Evolutionary conservation across 140 eudicot species (phyloP).

Genomic region (Oenanthe javanica): DNA sequence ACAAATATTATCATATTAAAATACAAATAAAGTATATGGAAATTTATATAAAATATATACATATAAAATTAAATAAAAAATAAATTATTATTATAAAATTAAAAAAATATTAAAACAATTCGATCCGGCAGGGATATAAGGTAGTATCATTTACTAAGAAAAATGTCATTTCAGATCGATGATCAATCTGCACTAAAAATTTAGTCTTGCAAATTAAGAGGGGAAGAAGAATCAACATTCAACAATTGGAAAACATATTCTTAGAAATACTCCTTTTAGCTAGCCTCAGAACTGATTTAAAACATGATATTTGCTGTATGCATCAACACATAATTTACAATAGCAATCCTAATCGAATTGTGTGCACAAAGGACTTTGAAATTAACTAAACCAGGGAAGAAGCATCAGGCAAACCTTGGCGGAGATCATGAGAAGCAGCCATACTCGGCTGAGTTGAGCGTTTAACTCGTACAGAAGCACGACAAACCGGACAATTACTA

Average conservation of each 20-base stretch:
- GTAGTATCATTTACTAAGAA: neutral
- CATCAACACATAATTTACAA: no score
- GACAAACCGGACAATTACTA: constrained; percentile 40
- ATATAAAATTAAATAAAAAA: no score
- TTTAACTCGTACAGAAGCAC: constrained; percentile 19
- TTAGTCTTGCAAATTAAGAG: neutral
- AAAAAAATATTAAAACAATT: no score
- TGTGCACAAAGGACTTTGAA: no score
- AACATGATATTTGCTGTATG: no score
- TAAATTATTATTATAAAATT: no score
- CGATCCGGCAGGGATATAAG: no score
- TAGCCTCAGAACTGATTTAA: no score
- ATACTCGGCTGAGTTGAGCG: constrained; percentile 11
- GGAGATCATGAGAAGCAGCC: constrained; percentile 23
- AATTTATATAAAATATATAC: no score
- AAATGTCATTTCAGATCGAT: neutral
- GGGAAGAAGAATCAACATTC: neutral
- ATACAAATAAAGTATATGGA: no score
- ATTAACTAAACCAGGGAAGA: constrained; percentile 17
- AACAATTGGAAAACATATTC: neutral
- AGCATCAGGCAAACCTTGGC: constrained; percentile 47
- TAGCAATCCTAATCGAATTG: no score
- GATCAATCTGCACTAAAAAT: neutral
- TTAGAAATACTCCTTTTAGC: neutral
- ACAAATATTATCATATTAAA: no score